Base-by-base conservation (phyloP, 495 filamentous ascomycete species). In the Ascodesmis nigricans region DNA sequence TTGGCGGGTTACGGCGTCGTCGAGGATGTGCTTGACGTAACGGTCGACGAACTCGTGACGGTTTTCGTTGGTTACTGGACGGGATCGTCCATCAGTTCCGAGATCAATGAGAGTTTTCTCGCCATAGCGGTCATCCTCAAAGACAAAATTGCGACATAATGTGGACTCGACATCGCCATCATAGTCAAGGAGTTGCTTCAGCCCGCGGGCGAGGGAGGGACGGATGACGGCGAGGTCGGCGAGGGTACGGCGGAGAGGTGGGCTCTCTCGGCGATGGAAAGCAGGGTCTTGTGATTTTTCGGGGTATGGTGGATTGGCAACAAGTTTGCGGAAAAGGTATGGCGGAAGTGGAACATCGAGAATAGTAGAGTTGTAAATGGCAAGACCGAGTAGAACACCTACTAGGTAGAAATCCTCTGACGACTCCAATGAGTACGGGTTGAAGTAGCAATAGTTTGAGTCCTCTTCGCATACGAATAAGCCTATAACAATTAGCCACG, bases 291-390 rank as follows among this genome's bases (percentile, higher is more conserved):
- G 54, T 4, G 78, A 73, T 4, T 71, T 73, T 11, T 75, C 64
- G n/a, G n/a, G n/a, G 5, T 37, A 26, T 4, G 35, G 35, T 11
- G 75, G 73, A 9, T 44, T 21, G 31, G 44, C 35, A 28, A 92
- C 60, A 18, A 92, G 59, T 54, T 91, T 92, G 42, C 78, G 71
- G 52, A 92, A 95, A 1, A 74, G 73, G 50, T 91, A 91, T n/a
- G 84, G 81, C 3, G 83, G 83, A 10, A 95, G 60, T 5, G 78
- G 75, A 29, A 95, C 66, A 47, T 95, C 83, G 4, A 95, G 63
- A 45, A 95, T 92, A 1, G 80, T 95, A 1, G 80, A 90, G 55
- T 95, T 92, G 60, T 95, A 91, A 45, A 95, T 91, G 13, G 83
- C 83, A 16, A 95, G 65, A 2, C 83, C 83, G 17, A 92, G 66